A percentile compares a stretch with the other conserved stretches of the same genome.
These are phyloP conservation scores for Trichoderma koningiopsis DNA, from an alignment of 2,329 filamentous ascomycete genomes.

Conservation along the genomic window DNA sequence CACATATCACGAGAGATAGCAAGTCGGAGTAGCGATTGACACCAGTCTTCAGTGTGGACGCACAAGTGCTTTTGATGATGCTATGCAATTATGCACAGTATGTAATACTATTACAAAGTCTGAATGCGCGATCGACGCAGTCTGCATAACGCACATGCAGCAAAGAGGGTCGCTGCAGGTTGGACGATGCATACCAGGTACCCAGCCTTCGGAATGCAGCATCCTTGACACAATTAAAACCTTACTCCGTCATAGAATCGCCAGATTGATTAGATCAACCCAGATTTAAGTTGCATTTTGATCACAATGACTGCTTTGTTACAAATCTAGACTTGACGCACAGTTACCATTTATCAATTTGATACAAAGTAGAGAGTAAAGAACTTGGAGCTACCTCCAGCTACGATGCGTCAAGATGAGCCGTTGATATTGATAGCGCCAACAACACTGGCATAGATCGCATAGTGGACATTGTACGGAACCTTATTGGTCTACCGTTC, in stretches of 20 bases:
- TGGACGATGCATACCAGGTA: background rate
- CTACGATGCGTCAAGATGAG: slow-evolving; percentile 3
- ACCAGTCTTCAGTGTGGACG: background rate
- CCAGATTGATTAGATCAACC: background rate
- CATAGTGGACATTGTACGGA: background rate
- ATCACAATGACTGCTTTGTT: background rate
- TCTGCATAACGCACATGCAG: background rate
- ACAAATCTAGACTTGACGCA: background rate
- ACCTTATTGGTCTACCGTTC: background rate
- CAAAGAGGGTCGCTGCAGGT: background rate
- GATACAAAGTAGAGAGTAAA: background rate
- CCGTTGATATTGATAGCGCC: background rate
- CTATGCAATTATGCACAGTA: background rate
- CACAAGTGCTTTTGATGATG: background rate
- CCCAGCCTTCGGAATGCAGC: background rate
- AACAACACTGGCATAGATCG: background rate
- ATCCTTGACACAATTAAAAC: background rate
- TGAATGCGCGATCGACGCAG: background rate
- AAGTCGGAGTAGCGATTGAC: background rate
- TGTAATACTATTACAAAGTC: background rate
- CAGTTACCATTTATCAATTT: slow-evolving; percentile 2
- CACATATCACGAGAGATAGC: background rate
- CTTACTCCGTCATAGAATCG: background rate
- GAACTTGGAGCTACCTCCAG: background rate
- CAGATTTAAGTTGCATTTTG: background rate